phyloP scores from a whole-genome alignment of 192 early-diverging fungal species.

The Coemansia sp. region DNA sequence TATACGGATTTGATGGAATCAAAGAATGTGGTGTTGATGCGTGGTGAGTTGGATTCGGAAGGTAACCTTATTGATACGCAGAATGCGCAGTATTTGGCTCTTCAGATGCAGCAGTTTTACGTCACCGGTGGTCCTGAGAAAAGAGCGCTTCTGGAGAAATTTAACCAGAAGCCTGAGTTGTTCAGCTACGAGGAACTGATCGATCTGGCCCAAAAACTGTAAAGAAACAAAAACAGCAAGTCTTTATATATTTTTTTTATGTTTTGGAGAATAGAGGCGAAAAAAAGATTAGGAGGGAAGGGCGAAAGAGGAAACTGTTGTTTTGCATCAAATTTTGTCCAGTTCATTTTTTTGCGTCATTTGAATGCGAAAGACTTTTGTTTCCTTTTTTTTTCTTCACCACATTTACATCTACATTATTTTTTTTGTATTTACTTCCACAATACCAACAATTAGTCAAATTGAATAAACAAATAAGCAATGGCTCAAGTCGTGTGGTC shows the following conservation, averaged over 20 bases:
- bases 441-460: no score
- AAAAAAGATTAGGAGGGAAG: no score
- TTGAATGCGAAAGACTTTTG: no score
- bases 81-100: conserved; percentile 77
- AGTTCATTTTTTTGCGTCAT: no score
- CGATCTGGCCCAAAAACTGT: conserved; percentile 53
- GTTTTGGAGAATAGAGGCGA: no score
- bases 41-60: conserved; percentile 68
- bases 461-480: no score
- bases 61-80: conserved; percentile 57
- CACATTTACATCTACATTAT: conserved; percentile 6
- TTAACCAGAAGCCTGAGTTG: conserved; percentile 71
- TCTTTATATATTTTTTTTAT: no score
- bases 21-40: conserved; percentile 90
- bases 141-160: conserved; percentile 67
- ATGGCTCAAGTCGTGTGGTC: conserved; percentile 25
- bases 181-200: conserved; percentile 74
- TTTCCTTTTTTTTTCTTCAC: neutral
- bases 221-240: neutral
- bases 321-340: no score
- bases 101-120: conserved; percentile 87
- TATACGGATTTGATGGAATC: conserved; percentile 78
- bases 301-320: no score
- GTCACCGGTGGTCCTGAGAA: conserved; percentile 70
- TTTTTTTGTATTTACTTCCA: no score